Percentiles rank a stretch among this genome's conserved stretches.
Evolutionary conservation across 208 protist species (phyloP).

Genomic region (Leishmania gerbilli): DNA sequence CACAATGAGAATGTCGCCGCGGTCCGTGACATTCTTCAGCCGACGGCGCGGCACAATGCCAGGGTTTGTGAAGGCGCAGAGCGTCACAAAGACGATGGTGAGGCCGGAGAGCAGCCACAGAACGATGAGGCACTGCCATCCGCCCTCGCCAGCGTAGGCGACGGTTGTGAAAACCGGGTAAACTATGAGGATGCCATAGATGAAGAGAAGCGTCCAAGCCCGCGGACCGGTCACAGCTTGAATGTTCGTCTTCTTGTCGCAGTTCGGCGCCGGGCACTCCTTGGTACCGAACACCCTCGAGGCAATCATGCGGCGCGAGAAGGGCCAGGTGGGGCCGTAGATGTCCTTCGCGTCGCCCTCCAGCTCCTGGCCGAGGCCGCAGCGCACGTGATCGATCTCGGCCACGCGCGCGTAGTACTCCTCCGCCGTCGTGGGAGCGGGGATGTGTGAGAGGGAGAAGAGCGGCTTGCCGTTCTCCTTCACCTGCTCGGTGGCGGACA

Average conservation of each 20-base stretch:
- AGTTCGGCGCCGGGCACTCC: slow-evolving; percentile 32
- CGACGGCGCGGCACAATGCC: slow-evolving; percentile 48
- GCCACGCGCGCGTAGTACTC: slow-evolving; percentile 35
- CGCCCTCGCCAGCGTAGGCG: slow-evolving; percentile 22
- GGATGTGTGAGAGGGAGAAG: slow-evolving; percentile 24
- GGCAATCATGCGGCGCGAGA: slow-evolving; percentile 27
- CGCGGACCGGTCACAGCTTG: slow-evolving; percentile 31
- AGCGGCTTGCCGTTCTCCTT: background rate
- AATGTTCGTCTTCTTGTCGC: slow-evolving; percentile 22
- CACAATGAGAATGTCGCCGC: slow-evolving; percentile 42
- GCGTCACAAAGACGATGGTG: slow-evolving; percentile 29
- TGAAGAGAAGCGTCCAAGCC: slow-evolving; percentile 25
- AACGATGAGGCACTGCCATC: slow-evolving; percentile 31
- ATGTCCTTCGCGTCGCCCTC: slow-evolving; percentile 26
- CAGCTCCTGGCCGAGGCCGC: slow-evolving; percentile 42
- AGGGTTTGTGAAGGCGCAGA: slow-evolving; percentile 47
- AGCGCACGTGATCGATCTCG: slow-evolving; percentile 37
- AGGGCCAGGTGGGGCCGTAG: slow-evolving; percentile 51
- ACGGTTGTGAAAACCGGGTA: slow-evolving; percentile 36
- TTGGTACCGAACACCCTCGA: slow-evolving; percentile 17
- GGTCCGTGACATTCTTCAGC: slow-evolving; percentile 31
- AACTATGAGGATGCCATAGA: slow-evolving; percentile 25
- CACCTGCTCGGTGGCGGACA: background rate
- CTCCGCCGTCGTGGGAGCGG: slow-evolving; percentile 34
- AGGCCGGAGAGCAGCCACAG: slow-evolving; percentile 34